Base-by-base conservation (phyloP, 2,329 filamentous ascomycete genomes). In the Trichoderma aggressivum region DNA sequence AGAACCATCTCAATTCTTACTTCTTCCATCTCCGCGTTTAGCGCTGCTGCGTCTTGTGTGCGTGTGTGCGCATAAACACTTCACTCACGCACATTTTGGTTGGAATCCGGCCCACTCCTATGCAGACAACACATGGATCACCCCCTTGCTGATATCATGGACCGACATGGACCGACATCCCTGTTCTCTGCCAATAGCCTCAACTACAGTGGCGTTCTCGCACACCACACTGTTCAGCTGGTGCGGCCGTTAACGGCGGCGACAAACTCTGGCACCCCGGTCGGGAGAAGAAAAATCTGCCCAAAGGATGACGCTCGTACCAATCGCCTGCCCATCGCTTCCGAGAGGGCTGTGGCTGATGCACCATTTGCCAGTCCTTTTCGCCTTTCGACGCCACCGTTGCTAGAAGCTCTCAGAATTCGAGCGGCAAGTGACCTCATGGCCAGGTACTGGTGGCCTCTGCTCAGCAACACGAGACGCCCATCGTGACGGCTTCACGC, bases 351-450 rank as follows among this genome's bases (percentile, higher is more conserved):
- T 70, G 67, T 68, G 65, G 65, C 65, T 68, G 39, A 28, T 60
- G 65, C 32, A 6, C 65, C 32, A 14, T 34, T 36, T 32, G 65
- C 65, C 28, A 68, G 36, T 14, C 36, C 36, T 39, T n/a, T n/a
- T n/a, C 39, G 4, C 6, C 34, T 39, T 28, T 47, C 55, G 39
- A 47, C 58, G 67, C 67, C 67, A 62, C 47, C 39, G 8, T n/a
- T 28, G 56, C 47, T 69, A n/a, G 56, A 61, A 34, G 55, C 36
- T 34, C 55, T 16, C 65, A 34, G 65, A 68, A 60, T 28, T 50
- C 50, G 36, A 16, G 67, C 47, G 70, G 70, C 63, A 62, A 71
- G 70, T 71, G 70, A 71, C 70, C 70, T 67, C 62, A 32, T 30
- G 21, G 12, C n/a, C 24, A 62, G 50, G 62, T 67, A 60, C 21